A percentile compares a stretch with the other conserved stretches of the same genome.
Conservation (phyloP, 2,329 filamentous ascomycete species). For the Sclerotinia nivalis region DNA sequence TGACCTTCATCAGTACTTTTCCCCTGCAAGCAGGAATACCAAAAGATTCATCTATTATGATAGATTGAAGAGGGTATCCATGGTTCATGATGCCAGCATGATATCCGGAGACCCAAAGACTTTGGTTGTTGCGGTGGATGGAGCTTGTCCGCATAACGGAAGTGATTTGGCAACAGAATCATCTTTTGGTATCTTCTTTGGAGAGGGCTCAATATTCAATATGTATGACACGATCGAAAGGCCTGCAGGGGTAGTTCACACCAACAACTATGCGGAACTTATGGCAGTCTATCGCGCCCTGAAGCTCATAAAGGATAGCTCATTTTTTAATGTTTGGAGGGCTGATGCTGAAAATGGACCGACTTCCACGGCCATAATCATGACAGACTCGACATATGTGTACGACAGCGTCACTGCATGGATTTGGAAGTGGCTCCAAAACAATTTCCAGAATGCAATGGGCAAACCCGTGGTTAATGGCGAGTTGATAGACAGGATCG, state of each 20-base stretch:
- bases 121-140: slow-evolving; percentile 7
- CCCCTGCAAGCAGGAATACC: neutral
- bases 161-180: neutral
- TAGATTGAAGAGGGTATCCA: neutral
- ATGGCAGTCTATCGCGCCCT: neutral
- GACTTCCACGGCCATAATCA: neutral
- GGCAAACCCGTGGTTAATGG: neutral
- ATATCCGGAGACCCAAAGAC: neutral
- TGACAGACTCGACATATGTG: slow-evolving; percentile 2
- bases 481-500: neutral
- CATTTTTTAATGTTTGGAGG: neutral
- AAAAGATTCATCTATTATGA: slow-evolving; percentile 5
- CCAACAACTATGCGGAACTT: neutral
- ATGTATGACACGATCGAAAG: neutral
- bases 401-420: neutral
- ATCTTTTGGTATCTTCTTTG: slow-evolving; percentile 1
- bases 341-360: too few species aligned
- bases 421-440: neutral
- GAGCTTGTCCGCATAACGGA: neutral
- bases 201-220: neutral
- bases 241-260: neutral
- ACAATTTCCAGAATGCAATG: neutral
- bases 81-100: neutral
- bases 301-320: neutral
- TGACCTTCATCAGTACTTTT: slow-evolving; percentile 16